Conservation (phyloP, 2,329 filamentous ascomycete genomes). For the Microcyclospora tardicrescens region DNA sequence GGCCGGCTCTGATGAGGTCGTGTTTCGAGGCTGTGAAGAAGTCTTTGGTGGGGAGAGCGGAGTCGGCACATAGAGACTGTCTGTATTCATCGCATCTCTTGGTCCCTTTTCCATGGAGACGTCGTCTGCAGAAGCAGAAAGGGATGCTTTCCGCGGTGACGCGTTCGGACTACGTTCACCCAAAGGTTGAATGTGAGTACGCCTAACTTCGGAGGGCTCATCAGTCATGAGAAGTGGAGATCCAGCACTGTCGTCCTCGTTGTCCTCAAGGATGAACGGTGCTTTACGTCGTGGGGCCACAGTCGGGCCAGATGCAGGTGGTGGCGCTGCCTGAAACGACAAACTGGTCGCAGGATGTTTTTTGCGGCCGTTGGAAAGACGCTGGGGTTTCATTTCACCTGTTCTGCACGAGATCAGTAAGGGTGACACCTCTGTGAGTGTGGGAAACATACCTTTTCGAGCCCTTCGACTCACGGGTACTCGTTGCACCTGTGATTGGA, state of each 20-base stretch:
- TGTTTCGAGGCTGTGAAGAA: background rate
- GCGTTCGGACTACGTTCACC: slow-evolving; percentile 1
- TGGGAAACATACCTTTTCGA: too few species aligned
- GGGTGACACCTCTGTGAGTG: too few species aligned
- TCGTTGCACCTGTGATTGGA: background rate
- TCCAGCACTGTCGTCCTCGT: slow-evolving; percentile 8
- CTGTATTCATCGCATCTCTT: background rate
- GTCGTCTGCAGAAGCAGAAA: background rate
- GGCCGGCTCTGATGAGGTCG: slow-evolving; percentile 1
- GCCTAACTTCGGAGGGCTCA: slow-evolving; percentile 11
- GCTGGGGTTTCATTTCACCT: slow-evolving; percentile 7
- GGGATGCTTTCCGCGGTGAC: slow-evolving; percentile 6
- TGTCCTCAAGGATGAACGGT: slow-evolving; percentile 20
- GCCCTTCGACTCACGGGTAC: too few species aligned
- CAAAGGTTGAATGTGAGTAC: slow-evolving; percentile 18
- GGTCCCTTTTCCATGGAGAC: background rate
- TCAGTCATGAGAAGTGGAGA: background rate
- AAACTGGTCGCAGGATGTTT: slow-evolving; percentile 19
- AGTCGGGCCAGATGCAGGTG: background rate
- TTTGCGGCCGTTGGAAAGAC: slow-evolving; percentile 20
- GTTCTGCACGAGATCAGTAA: slow-evolving; percentile 2
- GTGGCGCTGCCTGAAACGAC: slow-evolving; percentile 11
- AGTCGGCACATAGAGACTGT: background rate
- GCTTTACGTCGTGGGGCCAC: slow-evolving; percentile 3
- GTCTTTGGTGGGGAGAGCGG: background rate